These are phyloP conservation scores for Argentina anserina DNA, from an alignment of 306 rosid species.

Conservation along the genomic window DNA sequence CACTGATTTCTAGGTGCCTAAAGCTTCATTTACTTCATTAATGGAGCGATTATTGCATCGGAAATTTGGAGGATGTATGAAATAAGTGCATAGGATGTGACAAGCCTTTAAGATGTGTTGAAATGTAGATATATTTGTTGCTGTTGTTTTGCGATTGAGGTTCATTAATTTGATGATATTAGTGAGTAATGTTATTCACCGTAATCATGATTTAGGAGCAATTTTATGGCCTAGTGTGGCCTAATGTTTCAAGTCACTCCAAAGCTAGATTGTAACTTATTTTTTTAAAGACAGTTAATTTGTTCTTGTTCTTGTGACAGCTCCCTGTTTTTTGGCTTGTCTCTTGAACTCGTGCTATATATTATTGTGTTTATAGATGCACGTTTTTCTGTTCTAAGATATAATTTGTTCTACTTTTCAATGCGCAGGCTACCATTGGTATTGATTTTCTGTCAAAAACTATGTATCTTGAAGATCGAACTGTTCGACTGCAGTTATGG, in stretches of 20 bases:
- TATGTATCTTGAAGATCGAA: constrained; percentile 64
- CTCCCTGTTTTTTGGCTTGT: neutral
- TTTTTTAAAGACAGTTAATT: neutral
- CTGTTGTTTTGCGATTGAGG: neutral
- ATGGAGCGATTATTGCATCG: neutral
- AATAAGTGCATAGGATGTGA: neutral
- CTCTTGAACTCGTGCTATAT: neutral
- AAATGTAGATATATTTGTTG: neutral
- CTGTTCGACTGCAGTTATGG: constrained; percentile 56
- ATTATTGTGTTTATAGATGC: neutral
- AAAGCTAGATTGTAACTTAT: neutral
- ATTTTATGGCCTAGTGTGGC: neutral
- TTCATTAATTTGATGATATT: neutral
- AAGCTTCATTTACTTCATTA: neutral
- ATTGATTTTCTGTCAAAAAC: constrained; percentile 56
- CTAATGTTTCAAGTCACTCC: neutral
- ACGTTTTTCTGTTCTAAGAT: too few relatives aligned
- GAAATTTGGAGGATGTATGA: neutral
- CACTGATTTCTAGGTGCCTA: neutral
- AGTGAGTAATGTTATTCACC: neutral
- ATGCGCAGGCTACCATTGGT: constrained; percentile 52
- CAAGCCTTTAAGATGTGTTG: neutral
- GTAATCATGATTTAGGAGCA: neutral
- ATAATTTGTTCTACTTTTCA: neutral
- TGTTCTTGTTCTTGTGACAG: neutral